Conservation (phyloP, 2,329 filamentous ascomycete genomes). For the Hypoxylon rubiginosum region DNA sequence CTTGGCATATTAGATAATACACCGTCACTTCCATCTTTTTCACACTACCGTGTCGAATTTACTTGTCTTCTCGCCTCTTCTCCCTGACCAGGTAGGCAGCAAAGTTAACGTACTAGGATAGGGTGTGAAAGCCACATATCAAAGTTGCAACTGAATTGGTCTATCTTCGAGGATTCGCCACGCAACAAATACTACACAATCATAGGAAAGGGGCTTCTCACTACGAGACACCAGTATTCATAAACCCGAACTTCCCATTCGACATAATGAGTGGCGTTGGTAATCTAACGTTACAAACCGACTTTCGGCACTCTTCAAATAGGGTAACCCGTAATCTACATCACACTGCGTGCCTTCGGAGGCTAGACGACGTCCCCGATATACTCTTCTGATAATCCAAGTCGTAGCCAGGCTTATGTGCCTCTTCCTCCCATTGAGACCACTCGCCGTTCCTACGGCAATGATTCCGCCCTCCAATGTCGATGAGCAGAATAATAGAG, state of each 20-base stretch:
- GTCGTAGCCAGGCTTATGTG: background rate
- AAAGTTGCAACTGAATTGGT: background rate
- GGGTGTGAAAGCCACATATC: background rate
- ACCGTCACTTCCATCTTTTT: background rate
- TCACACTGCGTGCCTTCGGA: background rate
- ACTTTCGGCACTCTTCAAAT: background rate
- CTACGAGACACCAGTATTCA: background rate
- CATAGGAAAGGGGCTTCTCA: background rate
- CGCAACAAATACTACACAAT: background rate
- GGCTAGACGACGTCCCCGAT: background rate
- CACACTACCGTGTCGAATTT: background rate
- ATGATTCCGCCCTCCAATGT: background rate
- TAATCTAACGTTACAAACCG: background rate
- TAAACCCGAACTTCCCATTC: background rate
- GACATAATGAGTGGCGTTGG: background rate
- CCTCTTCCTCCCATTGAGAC: background rate
- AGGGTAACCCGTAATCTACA: background rate
- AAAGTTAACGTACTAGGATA: background rate
- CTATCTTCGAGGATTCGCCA: background rate
- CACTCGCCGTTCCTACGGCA: background rate
- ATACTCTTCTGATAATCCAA: background rate
- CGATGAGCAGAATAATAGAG: too few relatives aligned
- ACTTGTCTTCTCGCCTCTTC: background rate
- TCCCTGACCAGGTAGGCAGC: background rate
- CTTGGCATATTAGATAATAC: too few relatives aligned